Percentiles rank a stretch among this genome's conserved stretches.
These are phyloP conservation scores for Arthonia radiata DNA, from an alignment of 495 filamentous ascomycete species.

Conservation along the genomic window DNA sequence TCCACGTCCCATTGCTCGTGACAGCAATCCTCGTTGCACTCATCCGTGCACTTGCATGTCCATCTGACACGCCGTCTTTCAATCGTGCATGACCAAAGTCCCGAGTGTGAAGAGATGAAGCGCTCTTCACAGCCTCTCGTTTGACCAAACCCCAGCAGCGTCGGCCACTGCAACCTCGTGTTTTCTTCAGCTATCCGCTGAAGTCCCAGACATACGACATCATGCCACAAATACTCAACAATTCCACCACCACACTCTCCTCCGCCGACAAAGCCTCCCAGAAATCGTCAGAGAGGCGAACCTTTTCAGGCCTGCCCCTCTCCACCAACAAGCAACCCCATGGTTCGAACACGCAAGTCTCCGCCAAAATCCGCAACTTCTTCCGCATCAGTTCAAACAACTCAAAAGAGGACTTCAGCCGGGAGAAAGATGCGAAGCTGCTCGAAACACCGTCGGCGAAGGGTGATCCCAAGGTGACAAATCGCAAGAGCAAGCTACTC, in stretches of 20 bases:
- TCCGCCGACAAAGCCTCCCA: too few species aligned
- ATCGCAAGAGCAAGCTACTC: slow-evolving; percentile 66
- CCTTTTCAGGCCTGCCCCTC: slow-evolving; percentile 11
- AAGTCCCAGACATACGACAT: too few species aligned
- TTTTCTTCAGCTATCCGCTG: too few species aligned
- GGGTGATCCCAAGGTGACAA: slow-evolving; percentile 35
- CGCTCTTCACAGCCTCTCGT: too few species aligned
- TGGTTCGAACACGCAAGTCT: slow-evolving; percentile 34
- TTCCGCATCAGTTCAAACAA: slow-evolving; percentile 53
- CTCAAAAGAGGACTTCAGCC: slow-evolving; percentile 18
- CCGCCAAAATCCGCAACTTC: slow-evolving; percentile 84
- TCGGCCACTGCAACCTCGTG: too few species aligned
- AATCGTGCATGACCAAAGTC: too few species aligned
- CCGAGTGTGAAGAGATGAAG: too few species aligned
- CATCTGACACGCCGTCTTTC: too few species aligned
- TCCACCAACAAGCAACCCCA: slow-evolving; percentile 15
- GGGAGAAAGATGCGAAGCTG: slow-evolving; percentile 11
- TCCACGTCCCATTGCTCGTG: too few species aligned
- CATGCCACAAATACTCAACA: slow-evolving; percentile 15
- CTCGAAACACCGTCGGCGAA: slow-evolving; percentile 18
- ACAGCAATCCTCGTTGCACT: too few species aligned
- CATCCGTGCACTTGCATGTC: too few species aligned
- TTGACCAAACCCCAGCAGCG: too few species aligned
- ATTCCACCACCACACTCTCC: slow-evolving; percentile 8
- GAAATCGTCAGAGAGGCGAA: slow-evolving; percentile 11